These are phyloP conservation scores for Paracoccidioides lutzii DNA, from an alignment of 2,329 filamentous ascomycete genomes.

Conservation along the genomic window DNA sequence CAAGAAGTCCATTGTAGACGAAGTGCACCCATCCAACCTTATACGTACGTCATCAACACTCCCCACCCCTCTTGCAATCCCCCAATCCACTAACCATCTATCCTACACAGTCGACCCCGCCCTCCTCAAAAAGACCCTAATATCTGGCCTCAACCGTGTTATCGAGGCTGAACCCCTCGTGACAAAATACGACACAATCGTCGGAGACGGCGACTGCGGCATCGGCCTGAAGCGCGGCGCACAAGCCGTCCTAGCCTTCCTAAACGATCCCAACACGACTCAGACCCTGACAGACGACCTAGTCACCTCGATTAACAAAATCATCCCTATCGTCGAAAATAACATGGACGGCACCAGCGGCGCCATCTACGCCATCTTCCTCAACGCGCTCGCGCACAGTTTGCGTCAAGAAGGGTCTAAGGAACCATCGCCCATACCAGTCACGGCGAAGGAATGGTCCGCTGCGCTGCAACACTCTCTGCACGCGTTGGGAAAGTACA, in stretches of 20 bases:
- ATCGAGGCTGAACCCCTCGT: slow-evolving; percentile 53
- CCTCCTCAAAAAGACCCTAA: slow-evolving; percentile 39
- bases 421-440: slow-evolving; percentile 29
- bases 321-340: slow-evolving; percentile 52
- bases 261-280: slow-evolving; percentile 28
- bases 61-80: neutral
- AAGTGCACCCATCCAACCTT: slow-evolving; percentile 41
- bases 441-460: slow-evolving; percentile 45
- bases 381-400: slow-evolving; percentile 69
- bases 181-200: slow-evolving; percentile 61
- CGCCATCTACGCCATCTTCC: slow-evolving; percentile 76
- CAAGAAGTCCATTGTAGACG: slow-evolving; percentile 28
- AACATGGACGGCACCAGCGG: slow-evolving; percentile 64
- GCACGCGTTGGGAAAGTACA: slow-evolving; percentile 64
- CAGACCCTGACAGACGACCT: slow-evolving; percentile 40
- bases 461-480: slow-evolving; percentile 59
- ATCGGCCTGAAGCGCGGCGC: slow-evolving; percentile 76
- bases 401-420: slow-evolving; percentile 41
- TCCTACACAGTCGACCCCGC: slow-evolving; percentile 7
- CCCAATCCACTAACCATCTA: neutral
- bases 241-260: slow-evolving; percentile 43
- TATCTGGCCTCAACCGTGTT: slow-evolving; percentile 43
- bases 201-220: slow-evolving; percentile 84
- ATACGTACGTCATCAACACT: slow-evolving; percentile 28
- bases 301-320: slow-evolving; percentile 46